Conservation (phyloP, 768 basidiomycete species). For the Hypsizygus marmoreus region DNA sequence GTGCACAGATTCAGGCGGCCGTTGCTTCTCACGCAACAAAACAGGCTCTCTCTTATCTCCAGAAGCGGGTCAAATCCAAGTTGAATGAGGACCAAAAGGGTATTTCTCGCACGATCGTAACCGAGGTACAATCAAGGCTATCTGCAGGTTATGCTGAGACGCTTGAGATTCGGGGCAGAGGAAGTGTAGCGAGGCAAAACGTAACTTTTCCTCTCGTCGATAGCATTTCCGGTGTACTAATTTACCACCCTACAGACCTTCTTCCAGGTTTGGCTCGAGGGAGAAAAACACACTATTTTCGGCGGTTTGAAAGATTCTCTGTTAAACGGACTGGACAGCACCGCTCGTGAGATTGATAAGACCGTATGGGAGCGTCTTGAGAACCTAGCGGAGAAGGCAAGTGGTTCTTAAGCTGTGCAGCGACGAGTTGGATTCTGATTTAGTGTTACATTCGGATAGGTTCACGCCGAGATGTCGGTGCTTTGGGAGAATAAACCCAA, state of each 20-base stretch:
- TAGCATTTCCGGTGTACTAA: not conserved
- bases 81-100: not conserved
- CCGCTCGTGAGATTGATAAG: not conserved
- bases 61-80: not conserved
- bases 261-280: not conserved
- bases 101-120: not conserved
- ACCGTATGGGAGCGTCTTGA: not conserved
- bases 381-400: not conserved
- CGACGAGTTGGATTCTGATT: not conserved
- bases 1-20: not conserved
- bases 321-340: not conserved
- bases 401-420: too few relatives aligned
- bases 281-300: not conserved
- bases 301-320: not conserved
- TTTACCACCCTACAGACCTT: not conserved
- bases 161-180: not conserved
- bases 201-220: not conserved
- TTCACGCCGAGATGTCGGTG: not conserved
- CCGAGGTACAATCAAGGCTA: not conserved
- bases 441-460: not conserved
- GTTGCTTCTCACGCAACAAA: not conserved
- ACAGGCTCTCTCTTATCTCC: not conserved
- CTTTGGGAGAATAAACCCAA: conserved; percentile 7
- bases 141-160: not conserved
- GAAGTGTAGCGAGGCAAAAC: conserved; percentile 2